Evolutionary conservation across 192 early-diverging fungal species (phyloP).

Genomic region (Coemansia sp.): DNA sequence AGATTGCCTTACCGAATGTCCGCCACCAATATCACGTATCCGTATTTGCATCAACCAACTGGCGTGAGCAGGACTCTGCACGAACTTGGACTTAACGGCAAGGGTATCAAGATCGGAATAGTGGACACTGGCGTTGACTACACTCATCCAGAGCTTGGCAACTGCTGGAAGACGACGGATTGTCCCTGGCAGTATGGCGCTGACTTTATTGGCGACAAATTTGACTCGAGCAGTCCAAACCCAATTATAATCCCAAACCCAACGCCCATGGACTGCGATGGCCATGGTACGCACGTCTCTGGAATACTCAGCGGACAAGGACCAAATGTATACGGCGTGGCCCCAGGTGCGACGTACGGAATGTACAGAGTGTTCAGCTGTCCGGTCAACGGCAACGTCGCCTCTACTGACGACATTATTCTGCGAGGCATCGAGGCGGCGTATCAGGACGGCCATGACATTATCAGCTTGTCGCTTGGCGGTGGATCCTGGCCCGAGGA

Average conservation of each 20-base stretch:
- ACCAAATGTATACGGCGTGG: constrained; percentile 60
- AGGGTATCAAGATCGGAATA: constrained; percentile 67
- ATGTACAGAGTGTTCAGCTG: constrained; percentile 69
- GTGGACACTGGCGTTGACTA: constrained; percentile 73
- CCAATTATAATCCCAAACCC: constrained; percentile 58
- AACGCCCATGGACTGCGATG: constrained; percentile 56
- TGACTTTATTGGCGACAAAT: constrained; percentile 67
- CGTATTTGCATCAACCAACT: constrained; percentile 51
- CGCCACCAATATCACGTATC: not conserved
- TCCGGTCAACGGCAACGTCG: constrained; percentile 25
- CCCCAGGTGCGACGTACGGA: constrained; percentile 65
- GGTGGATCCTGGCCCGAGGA: constrained; percentile 59
- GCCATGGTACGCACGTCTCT: constrained; percentile 71
- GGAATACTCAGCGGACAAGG: constrained; percentile 59
- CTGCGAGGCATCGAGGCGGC: constrained; percentile 62
- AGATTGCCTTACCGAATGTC: not conserved
- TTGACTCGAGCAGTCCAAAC: constrained; percentile 21
- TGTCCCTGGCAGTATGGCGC: constrained; percentile 62
- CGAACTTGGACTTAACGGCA: constrained; percentile 58
- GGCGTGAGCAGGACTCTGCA: constrained; percentile 55
- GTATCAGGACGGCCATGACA: constrained; percentile 49
- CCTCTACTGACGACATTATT: constrained; percentile 57
- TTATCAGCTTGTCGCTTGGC: constrained; percentile 70
- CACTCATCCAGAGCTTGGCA: constrained; percentile 65
- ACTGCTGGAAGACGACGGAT: constrained; percentile 60